Base-by-base conservation (phyloP, 768 basidiomycete genomes). In the Leccinum boreale region DNA sequence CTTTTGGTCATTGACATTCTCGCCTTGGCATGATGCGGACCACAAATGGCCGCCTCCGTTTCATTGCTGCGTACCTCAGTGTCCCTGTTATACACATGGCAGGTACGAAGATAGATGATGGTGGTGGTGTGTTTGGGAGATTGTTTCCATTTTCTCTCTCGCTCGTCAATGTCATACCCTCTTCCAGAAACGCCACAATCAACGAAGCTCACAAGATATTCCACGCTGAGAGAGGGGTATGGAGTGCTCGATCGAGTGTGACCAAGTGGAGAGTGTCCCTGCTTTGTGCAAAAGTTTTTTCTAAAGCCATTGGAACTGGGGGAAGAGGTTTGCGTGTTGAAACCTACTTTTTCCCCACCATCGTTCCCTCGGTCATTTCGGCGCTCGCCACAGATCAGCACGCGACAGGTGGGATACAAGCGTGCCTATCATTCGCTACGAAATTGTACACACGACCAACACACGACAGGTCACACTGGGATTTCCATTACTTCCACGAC, bases 281-380 rank as follows among this genome's bases (percentile, higher is more conserved):
- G 3, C 58, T n/a, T 42, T 7, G 36, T 24, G 28, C 10, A 17
- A 14, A 28, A 35, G 19, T 2, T 21, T 21, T 33, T 56, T 24
- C 24, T 19, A 26, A 44, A 7, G 10, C 12, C 28, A 17, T 26
- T 17, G 4, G 42, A 57, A 9, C 24, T 26, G n/a, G 5, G 17
- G 39, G 28, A 56, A 56, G 53, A 19, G 1, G 26, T 21, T 17
- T 44, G 31, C 56, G 31, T n/a, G 5, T 46, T 17, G 35, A 47
- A 60, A 52, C 42, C 39, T 4, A 19, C 3, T n/a, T 10, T 28
- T 29, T 17, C 23, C 19, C 3, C 6, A 49, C 3, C 33, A 36
- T 61, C 36, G 39, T 62, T 56, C 19, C 8, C 35, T 46, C 39
- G 59, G 28, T 47, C 46, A 55, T 49, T 36, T 52, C 53, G 39